Percentiles rank a stretch among this genome's conserved stretches.
Evolutionary conservation across 768 basidiomycete genomes (phyloP).

Genomic region (Pleurotus ostreatus): DNA sequence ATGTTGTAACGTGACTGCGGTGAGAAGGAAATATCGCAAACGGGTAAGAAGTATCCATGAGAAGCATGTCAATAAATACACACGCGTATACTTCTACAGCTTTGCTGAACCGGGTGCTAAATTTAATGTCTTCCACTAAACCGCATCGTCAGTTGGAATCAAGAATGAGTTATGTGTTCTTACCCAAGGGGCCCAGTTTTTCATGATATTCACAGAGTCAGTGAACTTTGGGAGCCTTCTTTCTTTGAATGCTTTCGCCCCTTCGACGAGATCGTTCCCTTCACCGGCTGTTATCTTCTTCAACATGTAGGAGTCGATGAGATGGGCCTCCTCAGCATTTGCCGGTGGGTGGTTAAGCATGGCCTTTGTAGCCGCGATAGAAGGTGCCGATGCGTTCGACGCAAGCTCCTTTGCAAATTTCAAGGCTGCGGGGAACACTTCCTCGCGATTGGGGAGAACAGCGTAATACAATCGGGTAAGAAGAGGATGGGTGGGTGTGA

Average conservation of each 20-base stretch:
- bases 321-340: constrained; percentile 49
- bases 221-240: constrained; percentile 39
- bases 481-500: constrained; percentile 39
- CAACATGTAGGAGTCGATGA: constrained; percentile 48
- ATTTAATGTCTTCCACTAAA: neutral
- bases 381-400: constrained; percentile 45
- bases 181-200: constrained; percentile 51
- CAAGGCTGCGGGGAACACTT: constrained; percentile 48
- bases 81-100: neutral
- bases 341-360: constrained; percentile 47
- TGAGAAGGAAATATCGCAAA: neutral
- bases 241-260: constrained; percentile 45
- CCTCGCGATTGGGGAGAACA: constrained; percentile 43
- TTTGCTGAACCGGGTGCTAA: neutral
- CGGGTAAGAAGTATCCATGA: neutral
- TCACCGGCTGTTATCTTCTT: constrained; percentile 26
- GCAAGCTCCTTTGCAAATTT: constrained; percentile 50
- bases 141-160: neutral
- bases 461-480: constrained; percentile 42
- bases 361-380: constrained; percentile 47
- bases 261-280: constrained; percentile 42
- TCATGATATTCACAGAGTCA: constrained; percentile 37
- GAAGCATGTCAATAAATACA: neutral
- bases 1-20: constrained; percentile 1
- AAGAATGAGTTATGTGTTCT: constrained; percentile 12